Evolutionary conservation across 2,329 filamentous ascomycete genomes (phyloP), one percentile per base, ranked within the genome.

Genomic region (Bertia moriformis): DNA sequence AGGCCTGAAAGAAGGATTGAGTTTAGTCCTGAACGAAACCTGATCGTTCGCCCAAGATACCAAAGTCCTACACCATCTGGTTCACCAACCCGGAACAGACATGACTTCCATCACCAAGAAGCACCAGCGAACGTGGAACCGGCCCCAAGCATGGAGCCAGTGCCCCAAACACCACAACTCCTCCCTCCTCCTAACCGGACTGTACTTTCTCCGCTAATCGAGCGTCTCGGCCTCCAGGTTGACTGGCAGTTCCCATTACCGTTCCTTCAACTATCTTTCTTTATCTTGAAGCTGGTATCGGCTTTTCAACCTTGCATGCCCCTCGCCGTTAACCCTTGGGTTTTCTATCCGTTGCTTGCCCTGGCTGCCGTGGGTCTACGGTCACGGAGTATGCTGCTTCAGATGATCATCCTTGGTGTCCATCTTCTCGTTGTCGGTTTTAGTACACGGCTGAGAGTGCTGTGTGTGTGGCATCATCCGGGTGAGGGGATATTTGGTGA

Each of bases 291-390:
- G 46, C 47, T 71, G 0, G 53, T 64, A 7, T 62, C 64, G 1
- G 49, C 73, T 5, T 63, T 64, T 14, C 54, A 65, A 32, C 67
- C 70, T 4, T 79, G 74, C 49, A 60, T 64, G n/a, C 73, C 73
- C 2, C 63, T 67, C 35, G 67, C 70, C 1, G 60, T 66, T 10
- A 68, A 67, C 32, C 58, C 66, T 2, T 68, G 62, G 62, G 51
- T 74, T 3, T 51, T 66, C n/a, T 78, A 76, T 49, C 68, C 71
- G 14, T 52, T 78, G 13, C 54, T 78, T 2, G 55, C 60, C 20
- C 49, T 77, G 5, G 72, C 72, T 14, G 62, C 62, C 2, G 40
- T 72, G 10, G 70, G 71, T 17, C 32, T 35, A 7, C 10, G 32
- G 7, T 35, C 15, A 7, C 32, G 15, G 10, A 17, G 15, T 35